Percentiles rank a stretch among this genome's conserved stretches.
Conservation (phyloP, 352 stramenopile species). For the Phytopythium chamaehyphon region DNA sequence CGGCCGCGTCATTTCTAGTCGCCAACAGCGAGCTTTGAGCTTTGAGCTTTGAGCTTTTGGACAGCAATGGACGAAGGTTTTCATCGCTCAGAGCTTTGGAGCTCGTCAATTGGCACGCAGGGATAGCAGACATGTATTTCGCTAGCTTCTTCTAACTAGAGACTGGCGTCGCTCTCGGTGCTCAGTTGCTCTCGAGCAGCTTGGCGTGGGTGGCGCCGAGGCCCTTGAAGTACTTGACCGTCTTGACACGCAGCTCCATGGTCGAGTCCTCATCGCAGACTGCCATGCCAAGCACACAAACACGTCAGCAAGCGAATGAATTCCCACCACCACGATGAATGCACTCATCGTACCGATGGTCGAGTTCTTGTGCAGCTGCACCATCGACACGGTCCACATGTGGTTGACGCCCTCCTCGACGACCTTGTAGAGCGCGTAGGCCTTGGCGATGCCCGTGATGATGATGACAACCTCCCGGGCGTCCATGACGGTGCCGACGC, state of each 20-base stretch:
- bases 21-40: too few species aligned
- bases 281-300: conserved; percentile 10
- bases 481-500: conserved; percentile 87
- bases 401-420: conserved; percentile 89
- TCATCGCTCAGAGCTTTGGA: too few species aligned
- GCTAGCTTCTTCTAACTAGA: too few species aligned
- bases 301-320: too few species aligned
- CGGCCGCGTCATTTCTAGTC: too few species aligned
- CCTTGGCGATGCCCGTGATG: conserved; percentile 84
- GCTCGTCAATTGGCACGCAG: too few species aligned
- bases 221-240: conserved; percentile 90
- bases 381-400: conserved; percentile 89
- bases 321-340: too few species aligned
- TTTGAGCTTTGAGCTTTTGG: too few species aligned
- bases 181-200: conserved; percentile 15
- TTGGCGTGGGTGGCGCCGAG: conserved; percentile 48
- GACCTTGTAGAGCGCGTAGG: conserved; percentile 85
- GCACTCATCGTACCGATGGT: conserved; percentile 51
- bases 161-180: too few species aligned
- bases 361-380: conserved; percentile 80
- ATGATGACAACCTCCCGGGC: conserved; percentile 86
- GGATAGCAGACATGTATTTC: too few species aligned
- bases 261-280: conserved; percentile 90
- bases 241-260: conserved; percentile 88
- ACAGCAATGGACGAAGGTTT: too few species aligned